These are phyloP conservation scores for Globisporangium sylvaticum DNA, from an alignment of 352 stramenopile genomes.

Conservation along the genomic window DNA sequence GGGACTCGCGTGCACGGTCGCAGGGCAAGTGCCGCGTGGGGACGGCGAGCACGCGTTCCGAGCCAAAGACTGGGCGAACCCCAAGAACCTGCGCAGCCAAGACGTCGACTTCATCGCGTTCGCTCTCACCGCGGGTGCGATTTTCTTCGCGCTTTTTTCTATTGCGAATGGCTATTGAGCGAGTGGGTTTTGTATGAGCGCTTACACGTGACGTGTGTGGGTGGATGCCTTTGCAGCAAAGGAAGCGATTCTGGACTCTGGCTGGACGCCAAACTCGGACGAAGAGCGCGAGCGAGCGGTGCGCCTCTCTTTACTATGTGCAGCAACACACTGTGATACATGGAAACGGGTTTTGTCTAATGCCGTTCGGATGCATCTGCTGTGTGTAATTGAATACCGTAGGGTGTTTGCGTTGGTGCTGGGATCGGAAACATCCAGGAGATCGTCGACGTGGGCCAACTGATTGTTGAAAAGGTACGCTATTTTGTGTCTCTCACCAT, in stretches of 20 bases:
- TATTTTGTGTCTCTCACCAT: no score
- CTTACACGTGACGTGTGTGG: not conserved
- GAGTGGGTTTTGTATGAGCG: not conserved
- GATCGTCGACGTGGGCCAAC: constrained; percentile 69
- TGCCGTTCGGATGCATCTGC: not conserved
- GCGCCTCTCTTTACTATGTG: constrained; percentile 4
- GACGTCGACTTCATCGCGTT: constrained; percentile 87
- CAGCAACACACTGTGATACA: not conserved
- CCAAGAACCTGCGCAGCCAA: constrained; percentile 63
- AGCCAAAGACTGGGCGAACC: constrained; percentile 65
- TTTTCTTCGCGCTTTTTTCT: not conserved
- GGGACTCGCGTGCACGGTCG: constrained; percentile 67
- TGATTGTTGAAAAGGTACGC: constrained; percentile 60
- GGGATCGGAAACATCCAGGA: constrained; percentile 88
- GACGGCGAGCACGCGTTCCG: constrained; percentile 50
- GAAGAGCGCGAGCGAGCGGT: constrained; percentile 66
- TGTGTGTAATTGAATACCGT: not conserved
- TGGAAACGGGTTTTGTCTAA: not conserved
- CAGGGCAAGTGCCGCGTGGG: constrained; percentile 60
- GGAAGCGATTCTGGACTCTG: constrained; percentile 78
- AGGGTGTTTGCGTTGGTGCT: constrained; percentile 83
- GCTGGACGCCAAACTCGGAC: constrained; percentile 58
- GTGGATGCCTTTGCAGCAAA: constrained; percentile 32
- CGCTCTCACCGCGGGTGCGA: constrained; percentile 70
- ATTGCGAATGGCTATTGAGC: not conserved